Evolutionary conservation across 148 eudicot species (phyloP).

Genomic region (Nepenthes gracilis): DNA sequence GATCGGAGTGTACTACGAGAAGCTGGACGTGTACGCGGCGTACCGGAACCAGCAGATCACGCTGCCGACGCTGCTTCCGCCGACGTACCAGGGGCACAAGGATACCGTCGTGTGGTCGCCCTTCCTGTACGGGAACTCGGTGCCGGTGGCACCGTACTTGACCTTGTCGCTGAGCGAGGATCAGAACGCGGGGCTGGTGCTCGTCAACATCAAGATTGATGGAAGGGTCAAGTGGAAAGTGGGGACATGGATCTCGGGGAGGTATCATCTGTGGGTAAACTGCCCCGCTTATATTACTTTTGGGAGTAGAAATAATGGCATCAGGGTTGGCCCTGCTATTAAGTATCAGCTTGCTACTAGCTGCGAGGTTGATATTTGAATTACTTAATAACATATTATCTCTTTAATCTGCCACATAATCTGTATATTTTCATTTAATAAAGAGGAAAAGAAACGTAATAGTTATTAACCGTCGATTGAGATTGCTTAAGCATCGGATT

Average conservation of each 20-base stretch:
- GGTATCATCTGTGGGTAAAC: slow-evolving; percentile 27
- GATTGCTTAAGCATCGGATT: no score
- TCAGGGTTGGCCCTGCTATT: slow-evolving; percentile 19
- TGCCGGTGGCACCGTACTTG: slow-evolving; percentile 37
- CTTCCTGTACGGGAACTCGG: slow-evolving; percentile 24
- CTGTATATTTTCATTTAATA: no score
- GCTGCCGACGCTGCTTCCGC: slow-evolving; percentile 17
- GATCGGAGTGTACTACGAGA: slow-evolving; percentile 42
- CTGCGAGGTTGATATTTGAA: slow-evolving; percentile 37
- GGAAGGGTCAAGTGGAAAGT: slow-evolving; percentile 53
- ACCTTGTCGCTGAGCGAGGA: slow-evolving; percentile 21
- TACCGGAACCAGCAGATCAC: slow-evolving; percentile 45
- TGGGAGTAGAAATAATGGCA: slow-evolving; percentile 13
- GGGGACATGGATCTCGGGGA: slow-evolving; percentile 35
- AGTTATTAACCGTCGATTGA: no score
- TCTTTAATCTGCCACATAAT: no score
- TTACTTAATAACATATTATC: no score
- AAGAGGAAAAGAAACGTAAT: no score
- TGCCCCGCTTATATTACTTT: slow-evolving; percentile 41
- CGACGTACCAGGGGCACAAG: slow-evolving; percentile 36
- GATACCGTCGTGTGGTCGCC: slow-evolving; percentile 43
- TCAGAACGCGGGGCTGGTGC: slow-evolving; percentile 19
- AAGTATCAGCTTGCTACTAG: slow-evolving; percentile 25
- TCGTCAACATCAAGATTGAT: slow-evolving; percentile 27
- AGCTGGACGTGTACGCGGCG: slow-evolving; percentile 25